Conservation (phyloP, 495 filamentous ascomycete species). For the Aspergillus funiculosus region DNA sequence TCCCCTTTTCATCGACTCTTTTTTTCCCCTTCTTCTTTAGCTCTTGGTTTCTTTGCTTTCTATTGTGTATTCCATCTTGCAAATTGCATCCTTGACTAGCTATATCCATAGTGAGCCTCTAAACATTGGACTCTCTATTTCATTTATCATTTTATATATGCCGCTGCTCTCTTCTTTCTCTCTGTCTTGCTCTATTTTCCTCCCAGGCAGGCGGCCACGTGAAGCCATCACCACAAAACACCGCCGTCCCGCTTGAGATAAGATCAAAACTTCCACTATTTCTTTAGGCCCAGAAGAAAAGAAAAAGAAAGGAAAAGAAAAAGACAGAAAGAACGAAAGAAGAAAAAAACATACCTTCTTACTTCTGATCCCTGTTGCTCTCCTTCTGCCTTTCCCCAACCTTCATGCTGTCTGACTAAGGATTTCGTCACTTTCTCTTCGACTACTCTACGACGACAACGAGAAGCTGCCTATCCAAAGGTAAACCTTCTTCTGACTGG, state of each 20-base stretch:
- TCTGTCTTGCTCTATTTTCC: not conserved
- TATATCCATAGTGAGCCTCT: no score
- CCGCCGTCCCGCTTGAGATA: constrained; percentile 13
- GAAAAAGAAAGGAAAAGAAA: constrained; percentile 3
- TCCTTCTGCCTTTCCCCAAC: not conserved
- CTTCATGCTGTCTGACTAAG: constrained; percentile 9
- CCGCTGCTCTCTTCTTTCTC: not conserved
- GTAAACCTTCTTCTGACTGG: constrained; percentile 7
- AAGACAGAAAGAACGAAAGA: constrained; percentile 1
- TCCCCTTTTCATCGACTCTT: no score
- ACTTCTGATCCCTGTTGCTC: not conserved
- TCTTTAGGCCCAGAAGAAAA: no score
- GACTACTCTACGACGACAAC: constrained; percentile 5
- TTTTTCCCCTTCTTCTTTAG: no score
- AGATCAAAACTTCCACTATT: constrained; percentile 12
- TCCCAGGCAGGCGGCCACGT: no score
- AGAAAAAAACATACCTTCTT: no score
- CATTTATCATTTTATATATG: not conserved
- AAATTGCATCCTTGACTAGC: no score
- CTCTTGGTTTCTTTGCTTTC: no score
- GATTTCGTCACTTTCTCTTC: not conserved
- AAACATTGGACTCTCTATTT: no score
- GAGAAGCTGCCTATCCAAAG: no score
- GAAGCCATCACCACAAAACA: constrained; percentile 4
- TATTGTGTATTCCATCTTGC: no score